Evolutionary conservation across 192 early-diverging fungal species (phyloP), one percentile per base, ranked within the genome.

Genomic region (Backusella psychrophila): DNA sequence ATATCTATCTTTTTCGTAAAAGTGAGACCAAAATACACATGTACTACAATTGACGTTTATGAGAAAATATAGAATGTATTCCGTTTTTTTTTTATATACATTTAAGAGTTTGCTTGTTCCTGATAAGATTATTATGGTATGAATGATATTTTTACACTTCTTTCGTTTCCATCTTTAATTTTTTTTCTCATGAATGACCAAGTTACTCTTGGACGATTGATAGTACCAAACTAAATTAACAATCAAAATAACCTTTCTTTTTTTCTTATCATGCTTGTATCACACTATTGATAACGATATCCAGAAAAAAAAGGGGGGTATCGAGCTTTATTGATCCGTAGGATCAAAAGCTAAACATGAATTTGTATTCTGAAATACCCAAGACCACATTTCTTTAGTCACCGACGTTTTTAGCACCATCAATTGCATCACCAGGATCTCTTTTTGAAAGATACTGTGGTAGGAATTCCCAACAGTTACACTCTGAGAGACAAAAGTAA

Each of bases 261-360:
- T 44, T 44, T 17, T 44, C 46, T 49, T 49, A 49, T 49, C 46
- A n/a, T 49, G n/a, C 46, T 49, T 49, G 46, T 21, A 49, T 7
- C 5, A 49, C 66, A 67, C 8, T 15, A 29, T 31, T 71, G 21
- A 71, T 53, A 53, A 23, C 15, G 42, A 44, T 17, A 44, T 17
- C 12, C 42, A 44, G 2, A 44, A 15, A 42, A 15, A 42, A n/a
- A 53, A 7, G 69, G n/a, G n/a, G 14, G 49, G 34, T 23, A 71
- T 38, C 44, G 31, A 23, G 29, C 31, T 44, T 39, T 70, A 39
- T 70, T 19, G 33, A 70, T 70, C 29, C 29, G 42, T 42, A 42
- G 41, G 69, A 42, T 46, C 42, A 23, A 71, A 71, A 49, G 31
- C 29, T 65, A 33, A 69, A 78, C 56, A 78, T 71, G 33, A 39